A percentile compares a stretch with the other conserved stretches of the same genome.
These are phyloP conservation scores for Nakazawaea sp. DNA, from an alignment of 805 yeast species.

Conservation along the genomic window DNA sequence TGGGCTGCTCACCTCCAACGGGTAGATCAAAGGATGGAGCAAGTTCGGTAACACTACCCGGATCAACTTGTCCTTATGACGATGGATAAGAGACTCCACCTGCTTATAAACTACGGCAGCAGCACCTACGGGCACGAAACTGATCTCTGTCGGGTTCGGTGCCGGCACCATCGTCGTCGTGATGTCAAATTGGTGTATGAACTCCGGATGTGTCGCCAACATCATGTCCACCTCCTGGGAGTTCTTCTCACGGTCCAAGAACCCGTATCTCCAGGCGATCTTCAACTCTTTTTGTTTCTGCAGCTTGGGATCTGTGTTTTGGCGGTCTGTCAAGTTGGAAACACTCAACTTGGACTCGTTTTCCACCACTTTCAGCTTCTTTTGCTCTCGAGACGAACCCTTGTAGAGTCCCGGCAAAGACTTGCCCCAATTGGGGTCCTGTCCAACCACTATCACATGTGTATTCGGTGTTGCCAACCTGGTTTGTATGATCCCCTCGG, in stretches of 20 bases:
- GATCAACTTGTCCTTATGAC: conserved; percentile 40
- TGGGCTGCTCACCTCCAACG: conserved; percentile 40
- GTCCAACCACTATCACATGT: conserved; percentile 60
- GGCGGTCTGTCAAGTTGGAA: conserved; percentile 46
- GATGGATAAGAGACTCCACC: conserved; percentile 35
- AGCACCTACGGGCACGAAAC: conserved; percentile 37
- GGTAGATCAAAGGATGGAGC: conserved; percentile 70
- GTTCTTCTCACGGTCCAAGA: conserved; percentile 29
- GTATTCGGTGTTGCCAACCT: conserved; percentile 42
- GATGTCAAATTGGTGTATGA: conserved; percentile 66
- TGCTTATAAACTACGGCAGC: conserved; percentile 27
- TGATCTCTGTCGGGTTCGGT: conserved; percentile 54
- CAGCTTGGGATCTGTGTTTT: conserved; percentile 15
- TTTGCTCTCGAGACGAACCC: conserved; percentile 61
- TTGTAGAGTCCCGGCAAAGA: conserved; percentile 74
- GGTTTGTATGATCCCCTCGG: conserved; percentile 71
- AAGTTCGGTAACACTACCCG: conserved; percentile 73
- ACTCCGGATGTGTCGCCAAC: conserved; percentile 39
- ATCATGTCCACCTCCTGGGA: conserved; percentile 19
- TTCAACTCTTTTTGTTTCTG: conserved; percentile 45
- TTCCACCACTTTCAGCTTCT: conserved; percentile 47
- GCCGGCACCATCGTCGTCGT: conserved; percentile 66
- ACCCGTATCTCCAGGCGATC: conserved; percentile 92
- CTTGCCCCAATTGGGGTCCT: conserved; percentile 50
- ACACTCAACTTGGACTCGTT: conserved; percentile 64